Base-by-base conservation (phyloP, 1,284 basidiomycete species). In the Boletus calvinii region DNA sequence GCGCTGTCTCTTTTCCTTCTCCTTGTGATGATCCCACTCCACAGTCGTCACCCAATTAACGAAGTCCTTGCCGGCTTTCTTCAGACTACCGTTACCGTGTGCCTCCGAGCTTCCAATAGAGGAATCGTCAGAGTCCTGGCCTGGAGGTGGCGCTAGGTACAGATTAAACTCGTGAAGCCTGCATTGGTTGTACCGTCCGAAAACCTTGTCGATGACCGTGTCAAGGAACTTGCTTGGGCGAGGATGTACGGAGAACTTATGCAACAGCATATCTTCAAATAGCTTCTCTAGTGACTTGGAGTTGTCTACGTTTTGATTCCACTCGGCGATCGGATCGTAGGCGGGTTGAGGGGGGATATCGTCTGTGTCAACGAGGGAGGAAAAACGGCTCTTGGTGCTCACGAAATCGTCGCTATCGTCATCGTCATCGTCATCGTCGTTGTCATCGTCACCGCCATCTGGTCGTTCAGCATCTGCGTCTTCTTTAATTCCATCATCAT, bases 221-320 rank as follows among this genome's bases (percentile, higher is more conserved):
- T 69, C 57, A 12, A 84, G 57, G 58, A 78, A 73, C 38, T 76
- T 69, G 40, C 75, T 69, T 3, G 83, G 79, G 0, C 69, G 72
- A 2, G 77, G 70, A 53, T 80, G 70, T 42, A 88, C 69, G 22
- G 72, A 71, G 53, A 74, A 80, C 57, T 75, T 73, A 53, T 66
- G 60, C 15, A 62, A 59, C 12, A 87, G 70, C 78, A 86, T 85
- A 20, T 72, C 68, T 52, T 75, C 70, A 59, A 84, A 83, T 17
- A 80, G 63, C 1, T 59, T 67, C 63, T 85, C 84, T 12, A 84
- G 58, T 18, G 75, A 66, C 51, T 68, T 70, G 45, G 74, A 74
- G 17, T 71, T 62, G 9, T 64, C 60, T 10, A 67, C 68, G 22
- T 68, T 68, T 6, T 52, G 54, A 46, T 69, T 66, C 75, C 76